Base-by-base conservation (phyloP, 495 filamentous ascomycete species). In the Aspergillus leporis region DNA sequence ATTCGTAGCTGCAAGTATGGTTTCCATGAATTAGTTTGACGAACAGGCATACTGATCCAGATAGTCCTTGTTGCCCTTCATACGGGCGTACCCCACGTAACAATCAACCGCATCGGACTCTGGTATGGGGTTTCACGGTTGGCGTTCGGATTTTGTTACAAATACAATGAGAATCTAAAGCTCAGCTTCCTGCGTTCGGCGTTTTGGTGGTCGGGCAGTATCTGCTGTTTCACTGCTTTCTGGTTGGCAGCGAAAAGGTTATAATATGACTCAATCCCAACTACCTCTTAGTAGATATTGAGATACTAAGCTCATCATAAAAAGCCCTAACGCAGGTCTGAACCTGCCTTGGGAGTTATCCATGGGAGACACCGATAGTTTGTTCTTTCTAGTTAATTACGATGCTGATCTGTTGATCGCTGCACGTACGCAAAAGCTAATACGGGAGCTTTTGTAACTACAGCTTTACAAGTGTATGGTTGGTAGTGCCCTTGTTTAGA, bases 121-220 rank as follows among this genome's bases (percentile, higher is more conserved):
- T 67, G 71, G 58, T 84, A 82, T 61, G 75, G 72, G 5, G n/a
- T 74, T 22, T 73, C 71, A 9, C 65, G 78, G 38, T 34, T 82
- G 9, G 68, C 61, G 1, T 83, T 74, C 60, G 74, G 61, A 8
- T 7, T 68, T 19, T 64, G 66, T 5, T 82, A 83, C 67, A 65
- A 75, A 30, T 54, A 74, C 14, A 73, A 78, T 48, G 75, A 78
- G 53, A 60, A 61, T 6, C 51, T 61, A 32, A 7, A 19, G 14
- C 55, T 64, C 63, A 78, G 77, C 47, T 74, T 70, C 41, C 36
- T 82, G 4, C 66, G 81, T 18, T 78, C 76, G 2, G 31, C 74
- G 28, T 58, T 64, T 7, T 83, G 81, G 79, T 82, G 75, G 77
- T 69, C 66, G 21, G 75, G 76, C 13, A 83, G 82, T 65, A 53